Evolutionary conservation across 306 rosid species (phyloP).

Genomic region (Dalbergia cochinchinensis): DNA sequence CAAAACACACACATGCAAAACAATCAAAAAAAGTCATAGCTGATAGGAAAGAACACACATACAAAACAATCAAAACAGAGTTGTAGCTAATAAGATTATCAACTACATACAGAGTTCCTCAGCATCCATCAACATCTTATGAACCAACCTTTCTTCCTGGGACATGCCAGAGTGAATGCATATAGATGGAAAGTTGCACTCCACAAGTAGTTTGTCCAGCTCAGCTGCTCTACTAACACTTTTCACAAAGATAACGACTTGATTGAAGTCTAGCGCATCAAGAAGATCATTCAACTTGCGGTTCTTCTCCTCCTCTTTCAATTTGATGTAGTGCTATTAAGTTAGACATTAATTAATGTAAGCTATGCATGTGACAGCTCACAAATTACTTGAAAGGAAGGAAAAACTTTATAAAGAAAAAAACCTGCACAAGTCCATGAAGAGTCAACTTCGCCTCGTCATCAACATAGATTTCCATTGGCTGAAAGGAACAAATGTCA

Average conservation of each 20-base stretch:
- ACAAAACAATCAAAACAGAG: no score
- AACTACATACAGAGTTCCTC: no score
- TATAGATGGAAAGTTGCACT: slow-evolving; percentile 99
- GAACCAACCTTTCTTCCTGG: slow-evolving; percentile 92
- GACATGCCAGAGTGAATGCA: slow-evolving; percentile 99
- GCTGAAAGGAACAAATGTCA: slow-evolving; percentile 98
- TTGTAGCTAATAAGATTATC: no score
- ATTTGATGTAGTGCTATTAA: slow-evolving; percentile 97
- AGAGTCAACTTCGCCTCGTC: slow-evolving; percentile 98
- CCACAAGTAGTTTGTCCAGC: slow-evolving; percentile 92
- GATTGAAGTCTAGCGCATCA: slow-evolving; percentile 96
- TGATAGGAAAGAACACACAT: no score
- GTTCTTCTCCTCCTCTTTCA: slow-evolving; percentile 93
- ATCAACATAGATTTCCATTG: slow-evolving; percentile 99
- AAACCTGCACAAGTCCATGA: slow-evolving; percentile 98
- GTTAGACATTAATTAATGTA: slow-evolving; percentile 23
- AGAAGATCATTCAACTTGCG: slow-evolving; percentile 98
- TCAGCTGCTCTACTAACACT: slow-evolving; percentile 98
- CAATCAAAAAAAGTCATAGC: no score
- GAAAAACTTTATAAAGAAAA: background rate
- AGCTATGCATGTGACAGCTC: slow-evolving; percentile 12
- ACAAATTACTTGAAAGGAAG: background rate
- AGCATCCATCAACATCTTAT: no score
- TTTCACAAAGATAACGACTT: slow-evolving; percentile 96
- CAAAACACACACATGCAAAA: no score